Base-by-base conservation (phyloP, 192 early-diverging fungal species). In the Mortierella alpina region DNA sequence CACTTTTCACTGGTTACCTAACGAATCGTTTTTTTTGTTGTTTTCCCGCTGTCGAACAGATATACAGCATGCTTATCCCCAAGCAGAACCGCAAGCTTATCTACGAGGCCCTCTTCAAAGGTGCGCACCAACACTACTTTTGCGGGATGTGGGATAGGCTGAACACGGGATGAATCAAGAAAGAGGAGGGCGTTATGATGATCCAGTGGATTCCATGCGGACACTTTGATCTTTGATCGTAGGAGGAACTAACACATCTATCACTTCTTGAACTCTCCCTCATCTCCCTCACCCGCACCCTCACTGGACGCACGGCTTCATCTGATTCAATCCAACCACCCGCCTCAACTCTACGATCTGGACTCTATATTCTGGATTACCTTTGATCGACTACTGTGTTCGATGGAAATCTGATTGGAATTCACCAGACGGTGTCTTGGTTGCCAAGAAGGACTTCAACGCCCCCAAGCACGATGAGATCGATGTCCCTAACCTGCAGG, bases 361-460 rank as follows among this genome's bases (percentile, higher is more conserved):
- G 50, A 51, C 31, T 31, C 31, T 31, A 31, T 31, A 31, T 3
- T 1, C 31, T 31, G 31, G 31, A 31, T 31, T 31, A 31, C 31
- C 31, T 51, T 4, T n/a, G 40, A 50, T 14, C 49, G 49, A 50
- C 49, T 14, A 50, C 49, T 50, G 49, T 50, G 49, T 50, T 50
- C 49, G 31, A 31, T 31, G 31, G 31, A 31, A 31, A 57, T 40
- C 53, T 22, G 46, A 62, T 20, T 18, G 31, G 31, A 55, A 55
- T 8, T 18, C 8, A 55, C 11, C 68, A 90, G 98, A 99, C 86
- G 98, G 98, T 75, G 97, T 97, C 83, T 88, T 99, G 82, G 98
- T 99, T 66, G 98, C 96, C 85, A 93, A 97, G 90, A 98, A 99
- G 92, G 97, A 99, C 91, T 98, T 90, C 92, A 96, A 99, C 84